Evolutionary conservation across 192 early-diverging fungal species (phyloP), one percentile per base, ranked within the genome.

Genomic region (Cetraspora pellucida): DNA sequence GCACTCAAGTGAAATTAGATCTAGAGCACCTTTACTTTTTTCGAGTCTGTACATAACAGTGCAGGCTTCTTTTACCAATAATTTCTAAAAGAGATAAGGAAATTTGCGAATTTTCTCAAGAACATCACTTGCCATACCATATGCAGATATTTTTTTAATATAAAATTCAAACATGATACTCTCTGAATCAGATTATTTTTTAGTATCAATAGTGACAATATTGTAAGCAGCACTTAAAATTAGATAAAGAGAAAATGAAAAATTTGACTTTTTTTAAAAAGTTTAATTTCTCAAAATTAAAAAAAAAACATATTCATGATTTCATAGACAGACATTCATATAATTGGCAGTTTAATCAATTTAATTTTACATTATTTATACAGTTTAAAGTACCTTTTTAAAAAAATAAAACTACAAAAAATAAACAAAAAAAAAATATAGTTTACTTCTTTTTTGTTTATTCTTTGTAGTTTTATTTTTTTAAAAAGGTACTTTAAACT

Each of bases 111-210:
- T 67, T 67, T 67, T 9, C 17, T 44, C 16, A 43, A 67, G 16
- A 43, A 67, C 19, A 17, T 67, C 65, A 67, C 44, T 11, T 7
- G 10, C 10, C 23, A 67, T 27, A 43, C 31, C 31, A 67, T 67
- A 43, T 17, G 65, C 10, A 44, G 28, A 67, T 67, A 67, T 13
- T 67, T 67, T 67, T 47, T 67, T 67, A 23, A 27, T 67, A 44
- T 8, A 16, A 67, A 67, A 67, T 4, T 67, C 44, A 27, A 67
- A 67, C 4, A 8, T 16, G 5, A 17, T 27, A 43, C 23, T 21
- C 10, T 67, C 31, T 67, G 65, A 67, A 21, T 67, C 31, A 21
- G 65, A 19, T 16, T 17, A 17, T 45, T 67, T 67, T 16, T 67
- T 67, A 21, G 2, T 1, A 44, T 67, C 47, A 13, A 49, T 13